Evolutionary conservation across 2,329 filamentous ascomycete species (phyloP).

Genomic region (Colletotrichum melonis): DNA sequence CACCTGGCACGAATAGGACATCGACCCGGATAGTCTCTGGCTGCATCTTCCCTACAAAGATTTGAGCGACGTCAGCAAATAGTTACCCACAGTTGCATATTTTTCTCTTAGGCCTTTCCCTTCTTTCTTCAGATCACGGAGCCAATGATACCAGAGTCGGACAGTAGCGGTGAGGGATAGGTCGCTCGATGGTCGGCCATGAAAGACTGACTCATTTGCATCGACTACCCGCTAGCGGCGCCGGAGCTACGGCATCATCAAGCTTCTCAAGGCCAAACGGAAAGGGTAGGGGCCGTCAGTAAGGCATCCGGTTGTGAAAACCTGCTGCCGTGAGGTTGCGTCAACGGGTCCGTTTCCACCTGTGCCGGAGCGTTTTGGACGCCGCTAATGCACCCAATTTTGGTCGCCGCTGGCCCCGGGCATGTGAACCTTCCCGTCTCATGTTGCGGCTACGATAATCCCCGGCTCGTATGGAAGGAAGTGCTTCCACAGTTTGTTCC

Average conservation of each 20-base stretch:
- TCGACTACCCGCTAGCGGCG: conserved; percentile 24
- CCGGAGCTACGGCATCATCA: conserved; percentile 16
- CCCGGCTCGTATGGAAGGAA: not conserved
- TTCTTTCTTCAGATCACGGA: not conserved
- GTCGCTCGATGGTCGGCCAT: conserved; percentile 15
- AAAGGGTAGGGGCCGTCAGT: not conserved
- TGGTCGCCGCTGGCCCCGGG: conserved; percentile 6
- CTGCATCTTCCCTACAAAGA: conserved; percentile 11
- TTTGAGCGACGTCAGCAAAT: conserved; percentile 24
- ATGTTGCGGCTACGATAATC: not conserved
- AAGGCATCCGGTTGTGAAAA: not conserved
- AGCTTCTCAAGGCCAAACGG: not conserved
- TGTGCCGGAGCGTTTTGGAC: conserved; percentile 6
- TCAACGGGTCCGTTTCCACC: not conserved
- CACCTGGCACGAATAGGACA: conserved; percentile 18
- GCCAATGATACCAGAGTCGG: conserved; percentile 24
- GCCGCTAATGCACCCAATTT: conserved; percentile 30
- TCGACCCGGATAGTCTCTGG: not conserved
- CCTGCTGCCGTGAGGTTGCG: not conserved
- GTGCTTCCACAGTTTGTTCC: not conserved
- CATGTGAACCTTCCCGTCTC: conserved; percentile 11
- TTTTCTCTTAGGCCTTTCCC: not conserved
- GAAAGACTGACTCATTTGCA: conserved; percentile 30
- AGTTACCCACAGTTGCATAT: conserved; percentile 21
- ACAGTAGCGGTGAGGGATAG: conserved; percentile 27